Conservation (phyloP, 768 basidiomycete species). For the Mycena leptocephala region DNA sequence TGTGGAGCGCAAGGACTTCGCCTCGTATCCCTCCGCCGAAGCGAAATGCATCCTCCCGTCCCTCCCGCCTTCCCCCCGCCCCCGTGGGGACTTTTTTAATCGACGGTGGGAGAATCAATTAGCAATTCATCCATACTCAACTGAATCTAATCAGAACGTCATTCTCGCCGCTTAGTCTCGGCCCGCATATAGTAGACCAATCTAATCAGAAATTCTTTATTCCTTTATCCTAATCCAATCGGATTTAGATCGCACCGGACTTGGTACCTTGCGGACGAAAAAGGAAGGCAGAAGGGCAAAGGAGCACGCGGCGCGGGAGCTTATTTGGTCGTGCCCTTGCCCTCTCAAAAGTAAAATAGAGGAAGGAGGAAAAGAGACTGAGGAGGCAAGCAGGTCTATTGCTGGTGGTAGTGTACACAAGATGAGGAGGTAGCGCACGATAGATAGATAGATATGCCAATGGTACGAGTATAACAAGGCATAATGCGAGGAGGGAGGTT, state of each 20-base stretch:
- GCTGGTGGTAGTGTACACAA: slow-evolving; percentile 20
- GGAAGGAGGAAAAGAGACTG: not conserved
- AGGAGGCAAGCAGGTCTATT: too few species aligned
- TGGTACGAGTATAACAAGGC: not conserved
- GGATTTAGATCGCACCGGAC: not conserved
- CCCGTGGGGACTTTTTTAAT: too few species aligned
- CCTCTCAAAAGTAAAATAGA: not conserved
- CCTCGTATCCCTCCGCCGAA: too few species aligned
- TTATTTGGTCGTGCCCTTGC: not conserved
- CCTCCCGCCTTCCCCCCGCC: too few species aligned
- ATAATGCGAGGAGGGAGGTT: not conserved
- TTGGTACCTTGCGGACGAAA: not conserved
- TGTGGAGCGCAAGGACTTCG: too few species aligned
- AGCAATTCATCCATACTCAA: too few species aligned
- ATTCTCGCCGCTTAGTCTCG: not conserved
- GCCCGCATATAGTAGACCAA: not conserved
- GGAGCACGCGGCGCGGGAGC: not conserved
- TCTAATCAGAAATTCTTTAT: slow-evolving; percentile 17
- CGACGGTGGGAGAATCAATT: too few species aligned
- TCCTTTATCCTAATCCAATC: too few species aligned
- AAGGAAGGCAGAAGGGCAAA: not conserved
- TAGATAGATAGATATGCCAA: not conserved
- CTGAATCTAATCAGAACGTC: not conserved
- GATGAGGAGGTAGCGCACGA: too few species aligned
- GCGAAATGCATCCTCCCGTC: too few species aligned